These are phyloP conservation scores for Candida glaebosa DNA, from an alignment of 805 yeast species.

Conservation along the genomic window DNA sequence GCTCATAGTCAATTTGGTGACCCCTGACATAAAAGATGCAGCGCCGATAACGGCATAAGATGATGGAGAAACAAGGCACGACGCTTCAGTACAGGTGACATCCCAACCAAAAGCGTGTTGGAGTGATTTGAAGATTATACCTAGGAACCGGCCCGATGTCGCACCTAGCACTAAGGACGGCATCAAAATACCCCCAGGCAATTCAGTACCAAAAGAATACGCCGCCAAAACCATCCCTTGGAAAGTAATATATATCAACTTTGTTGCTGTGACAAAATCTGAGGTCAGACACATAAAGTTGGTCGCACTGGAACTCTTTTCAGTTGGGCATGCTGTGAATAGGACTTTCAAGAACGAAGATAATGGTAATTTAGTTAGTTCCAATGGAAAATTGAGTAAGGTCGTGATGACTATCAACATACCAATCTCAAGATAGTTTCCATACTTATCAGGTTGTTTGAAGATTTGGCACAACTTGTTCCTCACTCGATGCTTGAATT, in stretches of 20 bases:
- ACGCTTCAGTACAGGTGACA: conserved; percentile 39
- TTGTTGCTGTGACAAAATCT: conserved; percentile 18
- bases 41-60: conserved; percentile 89
- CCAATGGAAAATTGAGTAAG: conserved; percentile 51
- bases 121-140: conserved; percentile 46
- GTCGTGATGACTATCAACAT: conserved; percentile 49
- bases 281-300: conserved; percentile 37
- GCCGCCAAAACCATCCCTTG: conserved; percentile 61
- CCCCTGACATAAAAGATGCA: conserved; percentile 76
- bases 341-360: conserved; percentile 55
- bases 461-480: conserved; percentile 17
- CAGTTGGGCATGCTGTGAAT: conserved; percentile 61
- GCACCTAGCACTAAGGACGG: conserved; percentile 66
- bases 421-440: conserved; percentile 46
- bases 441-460: conserved; percentile 15
- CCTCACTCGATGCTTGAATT: conserved; percentile 32
- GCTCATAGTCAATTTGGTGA: conserved; percentile 75
- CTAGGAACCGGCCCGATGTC: conserved; percentile 52
- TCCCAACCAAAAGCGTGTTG: conserved; percentile 39
- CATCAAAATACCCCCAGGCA: conserved; percentile 68
- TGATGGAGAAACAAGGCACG: conserved; percentile 73
- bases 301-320: conserved; percentile 17
- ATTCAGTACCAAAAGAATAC: conserved; percentile 62
- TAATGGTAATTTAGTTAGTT: conserved; percentile 52
- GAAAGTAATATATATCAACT: conserved; percentile 35